These are phyloP conservation scores for Backusella liffmaniae DNA, from an alignment of 192 early-diverging fungal genomes.

Conservation along the genomic window DNA sequence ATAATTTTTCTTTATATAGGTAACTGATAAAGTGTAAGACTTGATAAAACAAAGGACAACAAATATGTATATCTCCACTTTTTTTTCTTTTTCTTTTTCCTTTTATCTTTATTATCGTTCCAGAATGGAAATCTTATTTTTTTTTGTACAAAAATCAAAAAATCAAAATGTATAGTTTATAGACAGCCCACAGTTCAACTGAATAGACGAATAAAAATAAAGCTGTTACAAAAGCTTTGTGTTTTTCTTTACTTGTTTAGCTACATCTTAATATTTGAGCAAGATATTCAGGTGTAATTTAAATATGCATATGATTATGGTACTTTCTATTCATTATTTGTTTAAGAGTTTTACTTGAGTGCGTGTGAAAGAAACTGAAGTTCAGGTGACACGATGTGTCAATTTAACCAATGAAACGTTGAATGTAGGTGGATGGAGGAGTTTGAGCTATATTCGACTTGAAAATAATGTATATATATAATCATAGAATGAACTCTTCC, in stretches of 20 bases:
- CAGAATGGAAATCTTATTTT: background rate
- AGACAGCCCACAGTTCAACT: background rate
- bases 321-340: background rate
- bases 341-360: background rate
- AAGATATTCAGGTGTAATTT: background rate
- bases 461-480: background rate
- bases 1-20: background rate
- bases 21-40: background rate
- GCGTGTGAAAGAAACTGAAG: background rate
- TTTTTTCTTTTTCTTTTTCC: background rate
- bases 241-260: background rate
- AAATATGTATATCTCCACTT: background rate
- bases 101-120: background rate
- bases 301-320: background rate
- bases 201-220: background rate
- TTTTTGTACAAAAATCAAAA: background rate
- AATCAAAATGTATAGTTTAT: background rate
- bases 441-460: constrained; percentile 1
- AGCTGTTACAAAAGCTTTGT: background rate
- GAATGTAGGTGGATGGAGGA: background rate
- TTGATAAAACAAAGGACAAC: background rate
- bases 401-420: background rate
- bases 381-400: background rate
- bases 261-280: background rate
- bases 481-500: background rate